These are phyloP conservation scores for Rosa chinensis DNA, from an alignment of 306 rosid genomes.

Conservation along the genomic window DNA sequence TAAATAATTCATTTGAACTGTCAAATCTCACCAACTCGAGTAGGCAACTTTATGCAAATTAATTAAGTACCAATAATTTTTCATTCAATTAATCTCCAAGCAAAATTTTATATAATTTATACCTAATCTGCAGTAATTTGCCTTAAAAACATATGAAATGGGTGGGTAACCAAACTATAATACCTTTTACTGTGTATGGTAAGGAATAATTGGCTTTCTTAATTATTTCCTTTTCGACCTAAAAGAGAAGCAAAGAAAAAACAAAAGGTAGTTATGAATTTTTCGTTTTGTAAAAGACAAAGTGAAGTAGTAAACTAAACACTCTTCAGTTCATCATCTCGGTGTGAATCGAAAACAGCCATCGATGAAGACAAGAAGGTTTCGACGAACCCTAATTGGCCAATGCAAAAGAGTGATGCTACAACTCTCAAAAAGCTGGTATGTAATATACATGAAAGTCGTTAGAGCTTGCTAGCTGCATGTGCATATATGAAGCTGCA, in stretches of 20 bases:
- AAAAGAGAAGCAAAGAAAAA: background rate
- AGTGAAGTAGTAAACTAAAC: background rate
- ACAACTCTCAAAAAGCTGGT: background rate
- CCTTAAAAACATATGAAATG: constrained; percentile 2
- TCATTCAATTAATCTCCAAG: background rate
- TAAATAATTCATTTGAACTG: constrained; percentile 5
- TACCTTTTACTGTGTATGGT: background rate
- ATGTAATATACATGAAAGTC: background rate
- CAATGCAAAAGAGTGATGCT: background rate
- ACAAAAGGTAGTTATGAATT: background rate
- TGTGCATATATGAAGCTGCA: background rate
- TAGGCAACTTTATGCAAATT: background rate
- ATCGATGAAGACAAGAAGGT: background rate
- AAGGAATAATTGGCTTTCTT: background rate
- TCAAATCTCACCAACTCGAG: constrained; percentile 2
- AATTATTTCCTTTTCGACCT: background rate
- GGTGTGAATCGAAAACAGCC: background rate
- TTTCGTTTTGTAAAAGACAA: background rate
- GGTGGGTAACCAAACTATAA: constrained; percentile 5
- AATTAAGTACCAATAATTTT: background rate
- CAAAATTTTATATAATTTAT: background rate
- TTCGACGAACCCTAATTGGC: background rate
- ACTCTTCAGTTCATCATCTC: background rate
- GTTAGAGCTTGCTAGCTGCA: background rate
- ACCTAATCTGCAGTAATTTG: background rate